These are phyloP conservation scores for Chlorella sp. DNA, from an alignment of 139 green algal genomes.

Conservation along the genomic window DNA sequence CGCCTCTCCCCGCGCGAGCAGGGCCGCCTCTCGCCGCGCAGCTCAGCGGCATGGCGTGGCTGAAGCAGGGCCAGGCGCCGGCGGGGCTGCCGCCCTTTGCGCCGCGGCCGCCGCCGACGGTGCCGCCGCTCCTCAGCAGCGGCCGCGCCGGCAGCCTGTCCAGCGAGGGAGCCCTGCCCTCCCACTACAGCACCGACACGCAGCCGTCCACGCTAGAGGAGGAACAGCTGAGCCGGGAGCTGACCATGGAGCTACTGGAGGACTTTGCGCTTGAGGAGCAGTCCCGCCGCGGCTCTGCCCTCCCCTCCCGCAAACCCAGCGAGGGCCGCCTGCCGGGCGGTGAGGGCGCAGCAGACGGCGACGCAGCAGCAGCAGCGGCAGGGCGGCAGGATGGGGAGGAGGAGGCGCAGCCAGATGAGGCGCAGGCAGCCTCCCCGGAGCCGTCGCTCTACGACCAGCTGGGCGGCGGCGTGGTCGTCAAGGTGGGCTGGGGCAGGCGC, in stretches of 20 bases:
- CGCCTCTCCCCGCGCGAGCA: too few species aligned
- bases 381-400: not conserved
- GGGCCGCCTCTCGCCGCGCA: too few species aligned
- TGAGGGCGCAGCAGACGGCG: not conserved
- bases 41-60: too few species aligned
- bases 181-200: too few species aligned
- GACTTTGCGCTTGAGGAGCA: not conserved
- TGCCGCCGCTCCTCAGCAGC: not conserved
- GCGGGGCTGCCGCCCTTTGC: too few species aligned
- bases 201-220: not conserved
- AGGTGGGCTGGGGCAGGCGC: not conserved
- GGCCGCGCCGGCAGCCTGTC: not conserved
- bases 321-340: too few species aligned
- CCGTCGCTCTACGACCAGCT: slow-evolving; percentile 18
- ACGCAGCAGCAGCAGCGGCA: not conserved
- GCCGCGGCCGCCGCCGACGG: too few species aligned
- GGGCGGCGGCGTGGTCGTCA: not conserved
- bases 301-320: too few species aligned
- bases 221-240: slow-evolving; percentile 6
- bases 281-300: too few species aligned
- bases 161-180: not conserved
- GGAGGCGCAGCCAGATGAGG: not conserved
- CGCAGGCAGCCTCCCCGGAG: not conserved
- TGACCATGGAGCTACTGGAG: not conserved
- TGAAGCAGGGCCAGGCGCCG: too few species aligned